These are phyloP conservation scores for Selaginella tamariscina DNA, from an alignment of 75 land plant genomes.

Conservation along the genomic window DNA sequence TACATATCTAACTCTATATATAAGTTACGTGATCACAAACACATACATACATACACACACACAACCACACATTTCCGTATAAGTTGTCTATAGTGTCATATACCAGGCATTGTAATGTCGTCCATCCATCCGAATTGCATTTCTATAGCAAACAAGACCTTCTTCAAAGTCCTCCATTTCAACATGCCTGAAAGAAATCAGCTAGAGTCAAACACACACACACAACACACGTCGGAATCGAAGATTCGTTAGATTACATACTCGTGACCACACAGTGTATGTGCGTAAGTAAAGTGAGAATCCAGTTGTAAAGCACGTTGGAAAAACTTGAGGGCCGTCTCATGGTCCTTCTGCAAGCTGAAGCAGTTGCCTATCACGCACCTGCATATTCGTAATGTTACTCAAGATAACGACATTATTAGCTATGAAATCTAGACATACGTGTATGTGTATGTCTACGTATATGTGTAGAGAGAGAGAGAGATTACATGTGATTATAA, in stretches of 20 bases:
- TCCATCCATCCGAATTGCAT: slow-evolving; percentile 61
- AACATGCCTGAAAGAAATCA: slow-evolving; percentile 45
- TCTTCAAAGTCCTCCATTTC: slow-evolving; percentile 88
- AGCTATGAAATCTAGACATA: too few species aligned
- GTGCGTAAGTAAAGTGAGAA: slow-evolving; percentile 80
- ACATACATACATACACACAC: too few species aligned
- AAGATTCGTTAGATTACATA: slow-evolving; percentile 26
- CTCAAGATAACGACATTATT: too few species aligned
- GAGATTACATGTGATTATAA: too few species aligned
- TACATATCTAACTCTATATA: too few species aligned
- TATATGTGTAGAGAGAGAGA: too few species aligned
- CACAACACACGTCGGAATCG: neutral
- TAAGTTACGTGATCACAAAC: too few species aligned
- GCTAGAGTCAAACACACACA: too few species aligned
- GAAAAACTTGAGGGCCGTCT: slow-evolving; percentile 85
- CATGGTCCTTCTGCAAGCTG: slow-evolving; percentile 98
- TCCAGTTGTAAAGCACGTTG: slow-evolving; percentile 84
- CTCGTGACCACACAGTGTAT: slow-evolving; percentile 98
- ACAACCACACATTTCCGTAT: too few species aligned
- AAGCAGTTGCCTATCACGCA: slow-evolving; percentile 98
- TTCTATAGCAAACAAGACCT: slow-evolving; percentile 80
- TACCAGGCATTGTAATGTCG: slow-evolving; percentile 92
- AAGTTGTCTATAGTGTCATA: too few species aligned
- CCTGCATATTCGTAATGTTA: slow-evolving; percentile 33
- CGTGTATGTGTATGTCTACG: too few species aligned